These are phyloP conservation scores for Ascomycota sp. DNA, from an alignment of 2,329 filamentous ascomycete species.

Conservation along the genomic window DNA sequence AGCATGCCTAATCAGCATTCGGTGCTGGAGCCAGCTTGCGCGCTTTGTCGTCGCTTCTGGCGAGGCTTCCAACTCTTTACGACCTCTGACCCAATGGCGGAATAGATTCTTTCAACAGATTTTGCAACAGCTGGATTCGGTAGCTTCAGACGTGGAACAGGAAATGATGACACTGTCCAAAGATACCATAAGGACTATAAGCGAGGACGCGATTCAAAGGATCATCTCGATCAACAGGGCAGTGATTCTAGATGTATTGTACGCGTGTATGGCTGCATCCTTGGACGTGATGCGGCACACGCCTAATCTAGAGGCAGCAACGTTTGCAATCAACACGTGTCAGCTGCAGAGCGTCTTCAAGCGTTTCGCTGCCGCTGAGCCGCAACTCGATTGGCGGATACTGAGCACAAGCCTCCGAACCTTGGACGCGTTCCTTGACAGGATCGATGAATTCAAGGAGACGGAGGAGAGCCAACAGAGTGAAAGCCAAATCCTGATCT, in stretches of 20 bases:
- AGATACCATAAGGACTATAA: slow-evolving; percentile 21
- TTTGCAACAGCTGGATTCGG: slow-evolving; percentile 34
- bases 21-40: slow-evolving; percentile 41
- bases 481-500: slow-evolving; percentile 17
- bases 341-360: slow-evolving; percentile 32
- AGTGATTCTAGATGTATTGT: slow-evolving; percentile 30
- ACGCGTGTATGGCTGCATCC: slow-evolving; percentile 25
- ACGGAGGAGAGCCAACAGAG: slow-evolving; percentile 17
- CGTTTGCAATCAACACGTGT: slow-evolving; percentile 26
- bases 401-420: slow-evolving; percentile 23
- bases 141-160: slow-evolving; percentile 32
- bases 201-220: slow-evolving; percentile 22
- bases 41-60: slow-evolving; percentile 32
- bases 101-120: slow-evolving; percentile 35
- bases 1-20: slow-evolving; percentile 42
- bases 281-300: slow-evolving; percentile 29
- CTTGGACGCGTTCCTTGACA: slow-evolving; percentile 23
- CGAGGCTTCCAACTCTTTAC: slow-evolving; percentile 26
- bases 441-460: slow-evolving; percentile 21
- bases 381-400: slow-evolving; percentile 26
- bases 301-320: slow-evolving; percentile 22
- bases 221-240: slow-evolving; percentile 32
- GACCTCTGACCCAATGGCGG: slow-evolving; percentile 26
- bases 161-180: slow-evolving; percentile 30
- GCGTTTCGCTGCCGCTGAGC: slow-evolving; percentile 20